These are phyloP conservation scores for Carpinus fangiana DNA, from an alignment of 306 rosid genomes.

Conservation along the genomic window DNA sequence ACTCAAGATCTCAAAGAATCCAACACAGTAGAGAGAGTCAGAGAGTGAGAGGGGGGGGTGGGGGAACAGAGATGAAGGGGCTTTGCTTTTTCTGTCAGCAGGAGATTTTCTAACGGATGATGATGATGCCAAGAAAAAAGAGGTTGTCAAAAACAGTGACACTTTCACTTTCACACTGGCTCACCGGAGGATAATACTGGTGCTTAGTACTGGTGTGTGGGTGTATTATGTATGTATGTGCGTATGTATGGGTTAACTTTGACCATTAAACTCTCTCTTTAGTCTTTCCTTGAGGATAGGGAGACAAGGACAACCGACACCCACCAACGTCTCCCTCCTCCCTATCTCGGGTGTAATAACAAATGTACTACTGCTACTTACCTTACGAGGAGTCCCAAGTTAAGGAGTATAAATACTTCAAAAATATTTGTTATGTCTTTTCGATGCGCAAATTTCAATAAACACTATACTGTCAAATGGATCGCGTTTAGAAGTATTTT, in stretches of 20 bases:
- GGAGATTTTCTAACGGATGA: neutral
- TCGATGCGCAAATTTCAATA: too few relatives aligned
- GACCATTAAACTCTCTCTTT: neutral
- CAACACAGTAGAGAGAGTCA: neutral
- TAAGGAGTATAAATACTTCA: too few relatives aligned
- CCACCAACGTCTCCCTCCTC: too few relatives aligned
- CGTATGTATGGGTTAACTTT: neutral
- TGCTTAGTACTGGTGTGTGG: neutral
- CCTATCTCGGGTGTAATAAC: too few relatives aligned
- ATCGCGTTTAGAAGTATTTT: too few relatives aligned
- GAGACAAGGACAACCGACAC: too few relatives aligned
- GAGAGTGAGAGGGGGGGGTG: neutral
- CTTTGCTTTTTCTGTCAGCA: conserved; percentile 1
- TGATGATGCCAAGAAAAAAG: neutral
- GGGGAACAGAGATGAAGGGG: neutral
- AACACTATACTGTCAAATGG: too few relatives aligned
- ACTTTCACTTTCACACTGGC: neutral
- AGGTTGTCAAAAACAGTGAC: neutral
- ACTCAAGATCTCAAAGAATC: conserved; percentile 37
- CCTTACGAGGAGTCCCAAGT: too few relatives aligned
- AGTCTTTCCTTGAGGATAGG: too few relatives aligned
- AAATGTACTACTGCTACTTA: too few relatives aligned
- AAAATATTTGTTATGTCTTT: too few relatives aligned
- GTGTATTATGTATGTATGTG: neutral
- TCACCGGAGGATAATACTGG: neutral